A percentile compares a stretch with the other conserved stretches of the same genome.
These are phyloP conservation scores for Amylocystis lapponica DNA, from an alignment of 768 basidiomycete genomes.

Conservation along the genomic window DNA sequence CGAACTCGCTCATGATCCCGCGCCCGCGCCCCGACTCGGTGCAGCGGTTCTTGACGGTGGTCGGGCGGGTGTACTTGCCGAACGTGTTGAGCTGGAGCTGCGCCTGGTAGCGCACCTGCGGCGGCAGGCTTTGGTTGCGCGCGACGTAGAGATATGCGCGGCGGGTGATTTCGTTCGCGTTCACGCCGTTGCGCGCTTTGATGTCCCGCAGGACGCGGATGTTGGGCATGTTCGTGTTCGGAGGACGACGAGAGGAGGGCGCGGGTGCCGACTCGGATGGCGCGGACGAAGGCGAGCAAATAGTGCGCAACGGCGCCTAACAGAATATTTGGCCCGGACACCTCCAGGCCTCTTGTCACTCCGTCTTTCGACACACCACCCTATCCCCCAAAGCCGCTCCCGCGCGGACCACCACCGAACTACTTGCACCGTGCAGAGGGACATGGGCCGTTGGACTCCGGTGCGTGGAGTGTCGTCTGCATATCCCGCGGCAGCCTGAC, in stretches of 20 bases:
- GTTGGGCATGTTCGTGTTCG: constrained; percentile 30
- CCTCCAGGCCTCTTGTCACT: not conserved
- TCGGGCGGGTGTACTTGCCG: constrained; percentile 75
- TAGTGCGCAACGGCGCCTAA: not conserved
- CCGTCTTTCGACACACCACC: not conserved
- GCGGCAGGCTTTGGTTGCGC: constrained; percentile 82
- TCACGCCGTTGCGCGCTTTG: constrained; percentile 67
- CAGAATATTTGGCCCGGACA: not conserved
- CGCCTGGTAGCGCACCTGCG: constrained; percentile 88
- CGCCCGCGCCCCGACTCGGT: constrained; percentile 78
- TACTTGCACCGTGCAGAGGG: not conserved
- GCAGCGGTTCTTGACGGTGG: constrained; percentile 87
- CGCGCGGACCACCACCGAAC: too few relatives aligned
- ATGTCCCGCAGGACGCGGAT: constrained; percentile 67
- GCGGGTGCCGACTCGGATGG: not conserved
- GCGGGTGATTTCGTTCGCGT: constrained; percentile 73
- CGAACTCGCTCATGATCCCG: constrained; percentile 88
- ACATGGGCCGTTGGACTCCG: constrained; percentile 2
- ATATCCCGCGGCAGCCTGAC: not conserved
- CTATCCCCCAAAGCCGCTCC: too few relatives aligned
- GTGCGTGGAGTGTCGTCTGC: not conserved
- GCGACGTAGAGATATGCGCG: constrained; percentile 92
- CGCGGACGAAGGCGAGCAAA: constrained; percentile 2
- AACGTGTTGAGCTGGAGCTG: constrained; percentile 91
- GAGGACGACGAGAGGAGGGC: constrained; percentile 8